Conservation (phyloP, 805 yeast species). For the Candida loeiensis region DNA sequence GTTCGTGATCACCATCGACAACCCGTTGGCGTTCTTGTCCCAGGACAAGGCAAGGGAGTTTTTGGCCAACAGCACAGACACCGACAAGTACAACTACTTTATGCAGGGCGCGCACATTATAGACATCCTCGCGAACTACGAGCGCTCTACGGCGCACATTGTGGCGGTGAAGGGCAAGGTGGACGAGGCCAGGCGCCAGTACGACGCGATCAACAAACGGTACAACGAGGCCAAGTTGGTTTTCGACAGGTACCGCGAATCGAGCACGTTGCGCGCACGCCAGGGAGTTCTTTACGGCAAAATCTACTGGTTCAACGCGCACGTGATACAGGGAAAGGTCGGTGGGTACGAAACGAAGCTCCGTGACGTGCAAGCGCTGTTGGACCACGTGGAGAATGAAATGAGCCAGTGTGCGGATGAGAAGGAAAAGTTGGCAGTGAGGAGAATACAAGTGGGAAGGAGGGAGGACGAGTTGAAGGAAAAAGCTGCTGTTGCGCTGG, state of each 20-base stretch:
- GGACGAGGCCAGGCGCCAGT: constrained; percentile 22
- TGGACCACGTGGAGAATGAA: constrained; percentile 8
- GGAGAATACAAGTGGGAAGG: not conserved
- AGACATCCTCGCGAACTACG: constrained; percentile 57
- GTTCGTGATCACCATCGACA: constrained; percentile 76
- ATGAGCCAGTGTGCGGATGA: constrained; percentile 5
- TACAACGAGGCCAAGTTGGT: constrained; percentile 27
- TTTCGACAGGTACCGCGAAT: constrained; percentile 33
- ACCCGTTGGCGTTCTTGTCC: constrained; percentile 87
- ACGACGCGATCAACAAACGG: constrained; percentile 23
- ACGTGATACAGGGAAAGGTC: constrained; percentile 25
- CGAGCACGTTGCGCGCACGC: constrained; percentile 31
- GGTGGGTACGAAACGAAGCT: constrained; percentile 10
- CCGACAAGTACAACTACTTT: constrained; percentile 69
- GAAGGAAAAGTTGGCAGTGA: constrained; percentile 6
- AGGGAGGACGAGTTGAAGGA: constrained; percentile 15
- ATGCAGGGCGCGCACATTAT: constrained; percentile 76
- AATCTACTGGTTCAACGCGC: constrained; percentile 41
- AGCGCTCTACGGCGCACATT: constrained; percentile 25
- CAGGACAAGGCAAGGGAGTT: constrained; percentile 94
- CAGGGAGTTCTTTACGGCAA: constrained; percentile 37
- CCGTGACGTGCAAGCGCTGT: not conserved
- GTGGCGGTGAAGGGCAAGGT: constrained; percentile 27
- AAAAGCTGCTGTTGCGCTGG: constrained; percentile 11
- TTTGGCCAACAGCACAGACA: constrained; percentile 69